phyloP scores from a whole-genome alignment of 1,284 basidiomycete species.

The Malassezia sympodialis region DNA sequence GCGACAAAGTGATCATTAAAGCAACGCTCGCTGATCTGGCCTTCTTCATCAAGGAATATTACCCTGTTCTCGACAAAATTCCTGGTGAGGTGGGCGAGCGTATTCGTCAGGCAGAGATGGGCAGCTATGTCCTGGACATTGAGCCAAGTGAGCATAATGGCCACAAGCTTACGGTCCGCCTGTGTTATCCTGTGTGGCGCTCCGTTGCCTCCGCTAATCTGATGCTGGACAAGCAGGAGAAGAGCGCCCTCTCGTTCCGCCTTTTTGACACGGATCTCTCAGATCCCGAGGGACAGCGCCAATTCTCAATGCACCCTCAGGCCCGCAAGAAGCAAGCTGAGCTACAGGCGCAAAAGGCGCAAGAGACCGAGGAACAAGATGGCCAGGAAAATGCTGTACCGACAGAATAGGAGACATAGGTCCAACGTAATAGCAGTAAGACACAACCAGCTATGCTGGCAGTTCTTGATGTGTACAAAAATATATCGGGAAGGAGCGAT shows the following conservation, averaged over 20 bases:
- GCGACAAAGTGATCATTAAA: conserved; percentile 58
- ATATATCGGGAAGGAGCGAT: neutral
- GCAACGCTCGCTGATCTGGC: conserved; percentile 59
- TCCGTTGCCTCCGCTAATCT: conserved; percentile 41
- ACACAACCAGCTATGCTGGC: no score
- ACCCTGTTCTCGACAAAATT: conserved; percentile 32
- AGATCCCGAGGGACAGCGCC: conserved; percentile 32
- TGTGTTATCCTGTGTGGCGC: conserved; percentile 42
- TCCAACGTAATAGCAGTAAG: neutral
- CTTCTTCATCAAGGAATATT: conserved; percentile 52
- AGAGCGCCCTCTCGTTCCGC: conserved; percentile 41
- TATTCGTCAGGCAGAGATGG: conserved; percentile 30
- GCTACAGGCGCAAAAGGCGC: neutral
- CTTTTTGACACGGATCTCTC: conserved; percentile 42
- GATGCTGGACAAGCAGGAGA: conserved; percentile 48
- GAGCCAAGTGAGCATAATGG: conserved; percentile 28
- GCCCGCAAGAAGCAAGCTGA: conserved; percentile 1
- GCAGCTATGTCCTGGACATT: conserved; percentile 39
- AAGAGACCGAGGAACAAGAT: neutral
- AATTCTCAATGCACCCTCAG: conserved; percentile 24
- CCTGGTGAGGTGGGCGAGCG: conserved; percentile 27
- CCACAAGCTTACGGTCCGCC: conserved; percentile 23
- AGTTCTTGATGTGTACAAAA: no score
- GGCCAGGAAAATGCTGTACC: neutral
- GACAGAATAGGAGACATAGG: neutral